A percentile compares a stretch with the other conserved stretches of the same genome.
Conservation (phyloP, 2,329 filamentous ascomycete species). For the Truncatella angustata region DNA sequence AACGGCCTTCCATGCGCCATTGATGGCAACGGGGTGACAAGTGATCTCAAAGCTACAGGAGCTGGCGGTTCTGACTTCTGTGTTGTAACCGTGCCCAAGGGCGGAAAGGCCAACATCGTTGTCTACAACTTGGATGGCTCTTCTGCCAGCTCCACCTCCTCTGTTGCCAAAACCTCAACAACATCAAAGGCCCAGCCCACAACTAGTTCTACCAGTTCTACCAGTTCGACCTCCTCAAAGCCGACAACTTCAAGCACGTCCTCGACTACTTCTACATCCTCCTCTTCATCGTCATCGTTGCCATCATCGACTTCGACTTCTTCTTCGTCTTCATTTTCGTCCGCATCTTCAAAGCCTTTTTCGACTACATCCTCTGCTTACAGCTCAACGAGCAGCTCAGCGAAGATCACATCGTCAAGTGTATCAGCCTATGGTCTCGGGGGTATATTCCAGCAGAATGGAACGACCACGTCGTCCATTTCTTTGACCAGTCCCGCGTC, state of each 20-base stretch:
- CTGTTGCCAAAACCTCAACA: conserved; percentile 28
- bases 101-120: conserved; percentile 65
- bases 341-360: neutral
- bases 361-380: conserved; percentile 18
- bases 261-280: conserved; percentile 14
- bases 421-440: conserved; percentile 23
- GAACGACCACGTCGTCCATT: conserved; percentile 23
- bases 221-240: conserved; percentile 16
- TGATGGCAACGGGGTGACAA: conserved; percentile 61
- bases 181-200: conserved; percentile 24
- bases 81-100: conserved; percentile 71
- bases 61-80: conserved; percentile 71
- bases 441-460: conserved; percentile 56
- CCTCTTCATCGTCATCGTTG: conserved; percentile 21
- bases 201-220: conserved; percentile 16
- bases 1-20: conserved; percentile 74
- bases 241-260: conserved; percentile 19
- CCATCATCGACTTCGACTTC: conserved; percentile 13
- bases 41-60: conserved; percentile 52
- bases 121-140: conserved; percentile 52
- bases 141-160: conserved; percentile 24
- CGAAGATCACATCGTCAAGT: conserved; percentile 12
- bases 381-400: conserved; percentile 9
- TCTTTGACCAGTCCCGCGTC: conserved; percentile 16
- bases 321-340: conserved; percentile 14